Conservation (phyloP, 2,329 filamentous ascomycete genomes). For the Scleromitrula shiraiana region DNA sequence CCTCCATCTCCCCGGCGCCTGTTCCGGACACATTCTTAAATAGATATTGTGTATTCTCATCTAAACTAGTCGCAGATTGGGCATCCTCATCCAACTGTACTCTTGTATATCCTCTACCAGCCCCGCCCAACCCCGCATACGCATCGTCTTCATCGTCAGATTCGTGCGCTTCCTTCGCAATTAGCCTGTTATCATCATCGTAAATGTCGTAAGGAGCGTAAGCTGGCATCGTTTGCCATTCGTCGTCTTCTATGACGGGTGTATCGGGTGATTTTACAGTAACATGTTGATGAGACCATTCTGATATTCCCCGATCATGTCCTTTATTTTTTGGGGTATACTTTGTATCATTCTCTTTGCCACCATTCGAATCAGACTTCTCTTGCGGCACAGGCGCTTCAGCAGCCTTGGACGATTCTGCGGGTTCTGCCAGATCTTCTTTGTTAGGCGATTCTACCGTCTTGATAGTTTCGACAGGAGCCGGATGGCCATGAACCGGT, state of each 20-base stretch:
- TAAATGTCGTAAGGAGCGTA: constrained; percentile 92
- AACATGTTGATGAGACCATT: constrained; percentile 85
- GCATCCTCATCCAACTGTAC: constrained; percentile 95
- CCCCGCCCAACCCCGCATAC: constrained; percentile 75
- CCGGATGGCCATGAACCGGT: background rate
- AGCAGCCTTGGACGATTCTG: constrained; percentile 3
- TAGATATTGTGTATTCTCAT: constrained; percentile 92
- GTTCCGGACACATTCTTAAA: constrained; percentile 66
- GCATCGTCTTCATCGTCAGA: constrained; percentile 59
- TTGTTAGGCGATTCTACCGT: constrained; percentile 8
- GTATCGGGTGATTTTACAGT: constrained; percentile 45
- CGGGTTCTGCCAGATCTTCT: constrained; percentile 3
- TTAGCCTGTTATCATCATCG: constrained; percentile 81
- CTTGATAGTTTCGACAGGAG: constrained; percentile 3
- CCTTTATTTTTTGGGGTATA: background rate
- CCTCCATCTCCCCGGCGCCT: constrained; percentile 51
- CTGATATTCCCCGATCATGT: constrained; percentile 43
- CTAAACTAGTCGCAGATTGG: constrained; percentile 88
- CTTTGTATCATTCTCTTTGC: background rate
- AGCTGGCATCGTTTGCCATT: constrained; percentile 92
- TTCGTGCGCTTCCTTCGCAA: constrained; percentile 71
- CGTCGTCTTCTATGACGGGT: constrained; percentile 52
- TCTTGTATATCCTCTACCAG: constrained; percentile 89
- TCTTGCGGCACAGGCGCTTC: background rate
- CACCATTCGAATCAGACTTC: constrained; percentile 1